A percentile compares a stretch with the other conserved stretches of the same genome.
phyloP scores from a whole-genome alignment of 768 basidiomycete genomes.

The Cystobasidiopsis lactophilus region DNA sequence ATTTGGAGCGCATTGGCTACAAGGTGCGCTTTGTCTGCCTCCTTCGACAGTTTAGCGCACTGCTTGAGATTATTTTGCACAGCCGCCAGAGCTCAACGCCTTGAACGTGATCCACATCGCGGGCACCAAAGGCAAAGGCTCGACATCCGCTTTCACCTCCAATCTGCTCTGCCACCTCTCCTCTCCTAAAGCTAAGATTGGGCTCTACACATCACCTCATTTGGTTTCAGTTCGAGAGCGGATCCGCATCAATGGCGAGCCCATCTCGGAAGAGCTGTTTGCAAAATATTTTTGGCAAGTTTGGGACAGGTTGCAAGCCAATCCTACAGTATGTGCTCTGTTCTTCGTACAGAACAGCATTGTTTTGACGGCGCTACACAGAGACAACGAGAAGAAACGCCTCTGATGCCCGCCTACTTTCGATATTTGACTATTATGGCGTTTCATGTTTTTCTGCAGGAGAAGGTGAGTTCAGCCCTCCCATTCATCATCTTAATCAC shows the following conservation, averaged over 20 bases:
- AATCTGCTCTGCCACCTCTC: constrained; percentile 55
- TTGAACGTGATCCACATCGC: constrained; percentile 91
- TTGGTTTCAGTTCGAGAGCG: constrained; percentile 86
- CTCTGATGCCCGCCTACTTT: constrained; percentile 76
- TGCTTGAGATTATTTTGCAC: constrained; percentile 7
- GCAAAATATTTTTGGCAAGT: constrained; percentile 85
- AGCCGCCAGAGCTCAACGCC: constrained; percentile 63
- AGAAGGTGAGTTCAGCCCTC: constrained; percentile 30
- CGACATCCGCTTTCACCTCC: constrained; percentile 79
- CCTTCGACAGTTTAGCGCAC: not conserved
- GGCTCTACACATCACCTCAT: constrained; percentile 91
- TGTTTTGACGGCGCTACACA: constrained; percentile 23
- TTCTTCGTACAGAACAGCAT: not conserved
- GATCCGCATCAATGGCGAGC: constrained; percentile 75
- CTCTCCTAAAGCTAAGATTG: constrained; percentile 60
- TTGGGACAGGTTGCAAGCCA: constrained; percentile 58
- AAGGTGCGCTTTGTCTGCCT: constrained; percentile 31
- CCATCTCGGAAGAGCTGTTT: constrained; percentile 70
- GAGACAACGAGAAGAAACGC: constrained; percentile 32
- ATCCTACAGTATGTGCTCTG: constrained; percentile 34
- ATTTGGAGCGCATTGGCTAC: constrained; percentile 67
- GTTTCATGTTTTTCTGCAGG: constrained; percentile 62
- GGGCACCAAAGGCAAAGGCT: constrained; percentile 96
- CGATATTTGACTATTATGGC: constrained; percentile 78
- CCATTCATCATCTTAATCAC: not conserved